Conservation (phyloP, 441 rosid species). For the Adansonia rubrostipa region DNA sequence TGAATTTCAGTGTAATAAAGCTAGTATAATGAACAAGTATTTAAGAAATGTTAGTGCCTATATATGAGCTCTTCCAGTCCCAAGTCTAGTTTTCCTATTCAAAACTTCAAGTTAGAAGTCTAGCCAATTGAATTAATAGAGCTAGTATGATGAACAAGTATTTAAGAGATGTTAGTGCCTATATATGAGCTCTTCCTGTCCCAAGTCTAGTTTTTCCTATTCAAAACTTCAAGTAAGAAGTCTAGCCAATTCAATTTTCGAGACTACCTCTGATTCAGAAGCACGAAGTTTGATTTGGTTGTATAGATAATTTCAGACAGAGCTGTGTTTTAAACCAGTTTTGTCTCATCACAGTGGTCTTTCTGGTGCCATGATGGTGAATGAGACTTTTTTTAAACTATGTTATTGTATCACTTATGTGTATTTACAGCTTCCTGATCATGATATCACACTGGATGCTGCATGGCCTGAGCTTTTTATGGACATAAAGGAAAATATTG, state of each 20-base stretch:
- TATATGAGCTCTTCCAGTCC: not conserved
- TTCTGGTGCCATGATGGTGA: constrained; percentile 11
- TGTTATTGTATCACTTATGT: not conserved
- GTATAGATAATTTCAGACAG: not conserved
- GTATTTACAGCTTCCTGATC: constrained; percentile 61
- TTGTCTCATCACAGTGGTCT: not conserved
- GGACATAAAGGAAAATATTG: constrained; percentile 72
- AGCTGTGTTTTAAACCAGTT: not conserved
- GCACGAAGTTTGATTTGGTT: not conserved
- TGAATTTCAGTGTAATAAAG: not conserved
- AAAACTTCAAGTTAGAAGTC: not conserved
- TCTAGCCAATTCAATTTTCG: not conserved
- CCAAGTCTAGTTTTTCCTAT: not conserved
- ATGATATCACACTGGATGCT: constrained; percentile 82
- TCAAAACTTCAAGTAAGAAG: not conserved
- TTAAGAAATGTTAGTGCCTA: constrained; percentile 10
- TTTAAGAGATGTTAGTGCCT: constrained; percentile 13
- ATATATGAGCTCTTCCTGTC: not conserved
- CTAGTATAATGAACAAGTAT: not conserved
- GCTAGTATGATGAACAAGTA: not conserved
- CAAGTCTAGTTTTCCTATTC: not conserved
- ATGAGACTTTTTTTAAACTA: not conserved
- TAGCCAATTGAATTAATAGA: not conserved
- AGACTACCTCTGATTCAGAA: not conserved
- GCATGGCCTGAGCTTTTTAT: constrained; percentile 84